Conservation (phyloP, 2,329 filamentous ascomycete genomes). For the Alternaria infectoria region DNA sequence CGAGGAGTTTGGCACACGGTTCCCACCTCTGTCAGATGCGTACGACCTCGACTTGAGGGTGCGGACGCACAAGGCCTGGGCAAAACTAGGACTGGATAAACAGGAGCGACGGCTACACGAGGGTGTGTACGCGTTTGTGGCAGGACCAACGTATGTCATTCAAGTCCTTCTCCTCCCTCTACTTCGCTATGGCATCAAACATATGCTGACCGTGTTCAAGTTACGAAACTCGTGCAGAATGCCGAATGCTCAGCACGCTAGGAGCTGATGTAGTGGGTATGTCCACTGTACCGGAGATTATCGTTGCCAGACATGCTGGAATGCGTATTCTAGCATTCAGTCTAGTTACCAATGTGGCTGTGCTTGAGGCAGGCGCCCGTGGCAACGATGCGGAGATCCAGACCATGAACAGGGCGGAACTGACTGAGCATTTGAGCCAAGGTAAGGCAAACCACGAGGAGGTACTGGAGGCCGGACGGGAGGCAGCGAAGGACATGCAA, state of each 20-base stretch:
- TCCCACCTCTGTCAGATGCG: constrained; percentile 69
- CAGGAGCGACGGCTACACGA: constrained; percentile 64
- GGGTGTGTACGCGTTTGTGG: constrained; percentile 70
- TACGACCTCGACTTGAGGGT: constrained; percentile 68
- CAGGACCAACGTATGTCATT: constrained; percentile 62
- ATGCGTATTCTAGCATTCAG: constrained; percentile 69
- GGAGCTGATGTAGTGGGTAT: constrained; percentile 75
- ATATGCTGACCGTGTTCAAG: constrained; percentile 40
- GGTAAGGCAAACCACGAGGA: constrained; percentile 70
- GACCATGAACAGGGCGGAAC: constrained; percentile 56
- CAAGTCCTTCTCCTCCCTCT: constrained; percentile 2
- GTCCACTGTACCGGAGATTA: constrained; percentile 73
- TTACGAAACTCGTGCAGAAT: constrained; percentile 71
- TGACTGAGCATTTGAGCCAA: constrained; percentile 62
- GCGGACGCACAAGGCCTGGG: constrained; percentile 64
- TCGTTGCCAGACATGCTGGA: constrained; percentile 69
- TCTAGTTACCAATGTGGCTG: constrained; percentile 69
- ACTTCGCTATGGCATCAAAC: background rate
- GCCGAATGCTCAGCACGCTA: constrained; percentile 64
- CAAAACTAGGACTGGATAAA: constrained; percentile 54
- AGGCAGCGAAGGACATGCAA: constrained; percentile 69
- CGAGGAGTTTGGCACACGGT: constrained; percentile 67
- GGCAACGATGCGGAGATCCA: constrained; percentile 64
- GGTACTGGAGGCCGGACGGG: constrained; percentile 66
- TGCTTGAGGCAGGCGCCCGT: constrained; percentile 63